Percentiles rank a stretch among this genome's conserved stretches.
These are phyloP conservation scores for Escallonia rubra DNA, from an alignment of 129 eudicot genomes.

Conservation along the genomic window DNA sequence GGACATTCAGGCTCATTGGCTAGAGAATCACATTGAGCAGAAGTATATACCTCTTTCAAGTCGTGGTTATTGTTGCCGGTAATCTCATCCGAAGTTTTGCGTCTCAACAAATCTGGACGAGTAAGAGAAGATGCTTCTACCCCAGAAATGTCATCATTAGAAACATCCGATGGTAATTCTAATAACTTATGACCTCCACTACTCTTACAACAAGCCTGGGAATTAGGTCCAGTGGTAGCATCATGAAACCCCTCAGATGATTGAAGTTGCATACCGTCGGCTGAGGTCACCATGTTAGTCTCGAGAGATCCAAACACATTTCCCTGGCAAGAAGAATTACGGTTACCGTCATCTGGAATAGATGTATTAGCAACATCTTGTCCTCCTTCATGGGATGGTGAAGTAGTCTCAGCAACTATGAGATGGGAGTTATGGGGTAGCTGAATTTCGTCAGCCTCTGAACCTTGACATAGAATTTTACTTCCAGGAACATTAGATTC, in stretches of 20 bases:
- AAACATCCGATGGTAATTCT: constrained; percentile 8
- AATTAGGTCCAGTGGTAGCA: neutral
- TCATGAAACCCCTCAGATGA: neutral
- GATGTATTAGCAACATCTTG: neutral
- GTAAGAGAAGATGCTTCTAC: constrained; percentile 12
- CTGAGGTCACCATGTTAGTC: neutral
- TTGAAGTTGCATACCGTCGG: neutral
- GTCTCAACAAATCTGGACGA: neutral
- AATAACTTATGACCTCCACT: constrained; percentile 1
- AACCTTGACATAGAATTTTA: neutral
- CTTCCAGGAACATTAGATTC: neutral
- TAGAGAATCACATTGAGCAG: constrained; percentile 24
- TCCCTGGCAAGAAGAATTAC: neutral
- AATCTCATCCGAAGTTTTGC: neutral
- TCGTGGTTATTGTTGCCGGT: constrained; percentile 18
- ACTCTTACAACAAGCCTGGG: neutral
- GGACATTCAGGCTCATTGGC: constrained; percentile 13
- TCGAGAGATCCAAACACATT: neutral
- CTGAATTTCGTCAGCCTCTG: neutral
- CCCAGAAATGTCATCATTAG: constrained; percentile 2
- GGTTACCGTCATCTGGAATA: neutral
- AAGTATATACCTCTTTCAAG: constrained; percentile 23
- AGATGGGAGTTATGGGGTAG: neutral
- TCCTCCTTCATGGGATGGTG: neutral
- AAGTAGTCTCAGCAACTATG: neutral